phyloP scores from a whole-genome alignment of 1,284 basidiomycete genomes.

The Phellopilus nigrolimitatus region DNA sequence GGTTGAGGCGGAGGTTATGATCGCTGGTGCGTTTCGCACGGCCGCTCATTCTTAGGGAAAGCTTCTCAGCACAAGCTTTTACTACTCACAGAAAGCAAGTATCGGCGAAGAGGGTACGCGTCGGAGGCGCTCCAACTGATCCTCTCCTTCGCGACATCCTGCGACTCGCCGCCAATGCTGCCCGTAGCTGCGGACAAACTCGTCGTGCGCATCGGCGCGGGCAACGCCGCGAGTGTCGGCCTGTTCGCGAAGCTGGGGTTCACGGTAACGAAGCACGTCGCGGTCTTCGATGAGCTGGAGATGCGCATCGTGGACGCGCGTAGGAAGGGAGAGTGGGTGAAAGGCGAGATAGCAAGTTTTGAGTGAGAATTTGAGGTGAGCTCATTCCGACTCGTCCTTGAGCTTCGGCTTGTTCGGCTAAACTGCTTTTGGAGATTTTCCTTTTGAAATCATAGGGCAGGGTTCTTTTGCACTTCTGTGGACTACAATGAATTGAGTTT shows the following conservation, averaged over 20 bases:
- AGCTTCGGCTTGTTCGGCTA: too few relatives aligned
- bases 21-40: conserved; percentile 49
- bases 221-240: conserved; percentile 48
- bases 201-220: conserved; percentile 50
- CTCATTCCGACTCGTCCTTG: too few relatives aligned
- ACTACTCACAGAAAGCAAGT: conserved; percentile 44
- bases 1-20: conserved; percentile 78
- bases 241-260: conserved; percentile 74
- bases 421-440: too few relatives aligned
- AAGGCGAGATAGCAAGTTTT: background rate
- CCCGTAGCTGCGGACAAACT: conserved; percentile 38
- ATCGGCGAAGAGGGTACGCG: conserved; percentile 65
- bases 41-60: background rate
- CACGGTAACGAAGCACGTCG: conserved; percentile 53
- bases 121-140: conserved; percentile 61
- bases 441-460: too few relatives aligned
- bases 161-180: conserved; percentile 27
- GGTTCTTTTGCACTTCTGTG: too few relatives aligned
- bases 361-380: background rate
- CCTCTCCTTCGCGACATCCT: conserved; percentile 52
- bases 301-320: conserved; percentile 35
- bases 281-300: conserved; percentile 74
- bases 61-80: background rate
- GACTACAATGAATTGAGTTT: too few relatives aligned
- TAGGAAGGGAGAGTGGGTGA: conserved; percentile 3